Evolutionary conservation across 352 stramenopile species (phyloP).

Genomic region (Hyaloperonospora brassicae): DNA sequence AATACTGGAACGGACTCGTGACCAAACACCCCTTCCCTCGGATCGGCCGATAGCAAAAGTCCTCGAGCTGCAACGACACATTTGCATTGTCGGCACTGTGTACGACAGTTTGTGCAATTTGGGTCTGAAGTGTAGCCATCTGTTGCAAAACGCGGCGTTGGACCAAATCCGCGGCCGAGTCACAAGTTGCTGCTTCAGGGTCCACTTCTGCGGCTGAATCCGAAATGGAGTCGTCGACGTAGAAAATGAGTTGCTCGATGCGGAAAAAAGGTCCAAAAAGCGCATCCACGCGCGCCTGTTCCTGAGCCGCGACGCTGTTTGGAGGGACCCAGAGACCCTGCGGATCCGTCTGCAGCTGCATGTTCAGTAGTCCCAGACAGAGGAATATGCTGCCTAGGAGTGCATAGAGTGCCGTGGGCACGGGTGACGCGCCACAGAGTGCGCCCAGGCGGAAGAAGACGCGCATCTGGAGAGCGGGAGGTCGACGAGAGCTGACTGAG

Average conservation of each 20-base stretch:
- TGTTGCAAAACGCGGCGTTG: slow-evolving; percentile 47
- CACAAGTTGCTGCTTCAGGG: slow-evolving; percentile 14
- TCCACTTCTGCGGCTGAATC: slow-evolving; percentile 6
- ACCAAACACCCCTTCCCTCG: slow-evolving; percentile 72
- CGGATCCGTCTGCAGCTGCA: slow-evolving; percentile 68
- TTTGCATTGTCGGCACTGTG: slow-evolving; percentile 19
- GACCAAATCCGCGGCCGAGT: slow-evolving; percentile 44
- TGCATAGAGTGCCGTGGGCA: slow-evolving; percentile 37
- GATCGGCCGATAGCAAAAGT: slow-evolving; percentile 78
- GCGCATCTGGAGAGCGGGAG: slow-evolving; percentile 24
- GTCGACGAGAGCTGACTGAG: background rate
- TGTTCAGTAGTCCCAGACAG: slow-evolving; percentile 47
- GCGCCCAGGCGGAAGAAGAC: slow-evolving; percentile 49
- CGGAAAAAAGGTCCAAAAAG: slow-evolving; percentile 83
- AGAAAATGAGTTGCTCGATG: slow-evolving; percentile 84
- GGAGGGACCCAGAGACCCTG: slow-evolving; percentile 79
- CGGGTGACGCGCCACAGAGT: slow-evolving; percentile 41
- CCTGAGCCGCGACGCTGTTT: slow-evolving; percentile 41
- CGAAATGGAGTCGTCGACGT: slow-evolving; percentile 27
- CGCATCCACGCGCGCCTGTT: slow-evolving; percentile 69
- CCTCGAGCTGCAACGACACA: slow-evolving; percentile 40
- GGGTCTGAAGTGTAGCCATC: slow-evolving; percentile 55
- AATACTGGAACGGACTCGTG: slow-evolving; percentile 81
- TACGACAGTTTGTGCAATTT: slow-evolving; percentile 36
- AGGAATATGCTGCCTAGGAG: slow-evolving; percentile 43